Evolutionary conservation across 345 rosid genomes (phyloP).

Genomic region (Populus simonii): DNA sequence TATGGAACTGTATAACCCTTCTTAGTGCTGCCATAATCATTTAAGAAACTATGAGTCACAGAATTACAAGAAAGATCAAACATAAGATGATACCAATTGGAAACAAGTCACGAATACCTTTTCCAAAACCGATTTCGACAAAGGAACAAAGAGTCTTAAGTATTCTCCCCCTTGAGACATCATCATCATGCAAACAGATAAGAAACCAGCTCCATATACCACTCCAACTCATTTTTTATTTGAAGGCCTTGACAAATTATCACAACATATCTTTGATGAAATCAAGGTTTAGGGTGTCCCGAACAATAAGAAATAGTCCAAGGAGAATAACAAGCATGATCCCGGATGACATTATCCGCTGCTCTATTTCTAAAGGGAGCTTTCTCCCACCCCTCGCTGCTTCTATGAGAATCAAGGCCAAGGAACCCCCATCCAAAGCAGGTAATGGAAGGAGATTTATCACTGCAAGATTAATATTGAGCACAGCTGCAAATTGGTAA

Average conservation of each 20-base stretch:
- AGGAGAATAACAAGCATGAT: conserved; percentile 70
- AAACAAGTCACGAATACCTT: conserved; percentile 22
- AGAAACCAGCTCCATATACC: not conserved
- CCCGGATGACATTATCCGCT: conserved; percentile 88
- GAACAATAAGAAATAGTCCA: conserved; percentile 78
- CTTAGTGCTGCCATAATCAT: conserved; percentile 6
- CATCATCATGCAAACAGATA: conserved; percentile 7
- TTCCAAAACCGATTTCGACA: conserved; percentile 10
- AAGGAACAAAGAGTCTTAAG: conserved; percentile 8
- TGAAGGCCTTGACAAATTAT: conserved; percentile 12
- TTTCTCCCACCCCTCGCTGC: conserved; percentile 87
- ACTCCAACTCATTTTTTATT: not conserved
- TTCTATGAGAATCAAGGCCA: conserved; percentile 84
- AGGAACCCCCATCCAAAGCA: conserved; percentile 87
- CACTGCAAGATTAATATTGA: conserved; percentile 83
- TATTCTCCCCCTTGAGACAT: conserved; percentile 3
- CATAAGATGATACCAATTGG: not conserved
- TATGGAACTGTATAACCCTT: conserved; percentile 7
- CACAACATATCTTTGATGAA: conserved; percentile 76
- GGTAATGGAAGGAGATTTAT: conserved; percentile 90
- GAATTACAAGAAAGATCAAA: conserved; percentile 9
- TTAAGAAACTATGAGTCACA: conserved; percentile 19
- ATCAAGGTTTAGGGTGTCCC: conserved; percentile 88
- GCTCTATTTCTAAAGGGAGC: conserved; percentile 85
- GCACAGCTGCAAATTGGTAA: conserved; percentile 83